Conservation (phyloP, 305 asterid species). For the Fraxinus albicans region DNA sequence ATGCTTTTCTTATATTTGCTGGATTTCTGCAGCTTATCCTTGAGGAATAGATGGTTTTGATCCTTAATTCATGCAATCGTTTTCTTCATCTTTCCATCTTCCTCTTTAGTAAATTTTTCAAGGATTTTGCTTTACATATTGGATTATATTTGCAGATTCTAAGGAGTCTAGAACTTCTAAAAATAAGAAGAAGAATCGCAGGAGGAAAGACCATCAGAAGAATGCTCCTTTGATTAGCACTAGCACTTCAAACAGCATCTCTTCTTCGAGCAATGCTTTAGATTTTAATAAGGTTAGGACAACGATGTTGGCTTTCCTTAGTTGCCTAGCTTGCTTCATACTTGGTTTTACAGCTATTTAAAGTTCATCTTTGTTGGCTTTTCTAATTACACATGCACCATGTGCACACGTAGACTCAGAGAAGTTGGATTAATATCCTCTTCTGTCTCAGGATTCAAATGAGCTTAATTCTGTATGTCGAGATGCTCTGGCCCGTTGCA, state of each 20-base stretch:
- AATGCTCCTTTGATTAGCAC: slow-evolving; percentile 43
- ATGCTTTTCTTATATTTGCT: background rate
- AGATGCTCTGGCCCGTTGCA: slow-evolving; percentile 37
- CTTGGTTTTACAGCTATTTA: background rate
- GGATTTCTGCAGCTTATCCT: background rate
- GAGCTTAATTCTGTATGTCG: slow-evolving; percentile 32
- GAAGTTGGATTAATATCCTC: slow-evolving; percentile 22
- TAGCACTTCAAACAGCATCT: slow-evolving; percentile 41
- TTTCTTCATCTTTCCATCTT: background rate
- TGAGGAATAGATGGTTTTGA: background rate
- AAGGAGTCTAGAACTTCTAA: slow-evolving; percentile 58
- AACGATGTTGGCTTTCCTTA: background rate
- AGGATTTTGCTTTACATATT: background rate
- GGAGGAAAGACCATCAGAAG: slow-evolving; percentile 76
- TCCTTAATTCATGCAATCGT: slow-evolving; percentile 5
- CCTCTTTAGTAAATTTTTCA: background rate
- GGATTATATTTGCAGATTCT: slow-evolving; percentile 50
- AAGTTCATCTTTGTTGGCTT: background rate
- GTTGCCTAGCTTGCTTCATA: slow-evolving; percentile 10
- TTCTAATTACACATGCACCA: background rate
- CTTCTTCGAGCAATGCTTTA: slow-evolving; percentile 44
- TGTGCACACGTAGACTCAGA: slow-evolving; percentile 8
- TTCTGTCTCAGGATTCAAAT: slow-evolving; percentile 49
- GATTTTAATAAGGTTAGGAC: slow-evolving; percentile 51
- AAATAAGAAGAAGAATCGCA: slow-evolving; percentile 82